Evolutionary conservation across 2,329 filamentous ascomycete genomes (phyloP).

Genomic region (Apiospora malaysiana): DNA sequence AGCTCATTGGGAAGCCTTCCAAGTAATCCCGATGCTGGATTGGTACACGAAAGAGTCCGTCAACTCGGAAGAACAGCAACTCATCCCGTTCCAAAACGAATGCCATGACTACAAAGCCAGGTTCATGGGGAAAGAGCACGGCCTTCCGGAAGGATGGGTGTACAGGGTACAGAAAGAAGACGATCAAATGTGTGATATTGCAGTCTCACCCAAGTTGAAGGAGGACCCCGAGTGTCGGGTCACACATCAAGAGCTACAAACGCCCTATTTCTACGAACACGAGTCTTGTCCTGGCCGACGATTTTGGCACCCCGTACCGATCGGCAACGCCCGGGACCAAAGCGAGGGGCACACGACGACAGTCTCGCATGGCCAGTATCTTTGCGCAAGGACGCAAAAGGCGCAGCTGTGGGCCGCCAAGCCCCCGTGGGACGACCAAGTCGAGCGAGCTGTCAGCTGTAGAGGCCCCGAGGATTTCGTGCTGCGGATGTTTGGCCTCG

Average conservation of each 20-base stretch:
- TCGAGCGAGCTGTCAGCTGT: background rate
- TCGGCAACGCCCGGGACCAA: background rate
- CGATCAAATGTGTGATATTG: no score
- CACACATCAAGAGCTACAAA: background rate
- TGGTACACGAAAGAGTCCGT: background rate
- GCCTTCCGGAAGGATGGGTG: background rate
- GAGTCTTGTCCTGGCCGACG: background rate
- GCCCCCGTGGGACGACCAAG: background rate
- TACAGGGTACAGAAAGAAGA: background rate
- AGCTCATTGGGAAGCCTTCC: background rate
- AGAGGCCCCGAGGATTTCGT: background rate
- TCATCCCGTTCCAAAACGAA: background rate
- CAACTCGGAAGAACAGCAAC: background rate
- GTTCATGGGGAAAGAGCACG: background rate
- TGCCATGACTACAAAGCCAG: background rate
- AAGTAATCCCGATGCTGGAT: background rate
- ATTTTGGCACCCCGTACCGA: background rate
- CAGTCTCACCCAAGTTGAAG: background rate
- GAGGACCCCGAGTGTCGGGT: background rate
- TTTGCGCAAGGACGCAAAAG: background rate
- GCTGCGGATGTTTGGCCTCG: background rate
- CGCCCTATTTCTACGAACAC: background rate
- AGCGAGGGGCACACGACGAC: accelerated
- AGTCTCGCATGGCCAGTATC: background rate
- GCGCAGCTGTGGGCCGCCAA: background rate